Conservation (phyloP, 2,329 filamentous ascomycete genomes). For the Aspergillus aculeatinus region DNA sequence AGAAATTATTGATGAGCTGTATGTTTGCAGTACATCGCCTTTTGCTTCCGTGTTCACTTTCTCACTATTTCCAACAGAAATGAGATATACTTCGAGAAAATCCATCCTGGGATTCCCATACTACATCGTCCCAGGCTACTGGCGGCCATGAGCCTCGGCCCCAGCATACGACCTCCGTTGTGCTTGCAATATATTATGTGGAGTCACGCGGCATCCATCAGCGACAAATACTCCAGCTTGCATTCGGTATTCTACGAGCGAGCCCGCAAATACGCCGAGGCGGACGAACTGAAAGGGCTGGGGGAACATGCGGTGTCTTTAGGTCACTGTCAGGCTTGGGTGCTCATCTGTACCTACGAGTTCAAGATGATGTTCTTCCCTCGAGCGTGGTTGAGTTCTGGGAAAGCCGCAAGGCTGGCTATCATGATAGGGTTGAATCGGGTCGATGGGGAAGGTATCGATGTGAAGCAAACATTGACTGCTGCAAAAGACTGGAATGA, state of each 20-base stretch:
- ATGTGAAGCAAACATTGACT: conserved; percentile 89
- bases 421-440: conserved; percentile 94
- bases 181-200: conserved; percentile 93
- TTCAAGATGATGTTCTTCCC: conserved; percentile 99
- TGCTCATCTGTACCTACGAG: conserved; percentile 77
- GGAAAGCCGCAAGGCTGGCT: conserved; percentile 72
- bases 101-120: conserved; percentile 82
- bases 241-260: conserved; percentile 89
- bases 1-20: conserved; percentile 84
- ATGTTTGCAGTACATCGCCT: conserved; percentile 25
- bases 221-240: conserved; percentile 74
- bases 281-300: conserved; percentile 87
- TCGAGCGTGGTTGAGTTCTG: conserved; percentile 89
- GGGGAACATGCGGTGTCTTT: conserved; percentile 86
- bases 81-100: conserved; percentile 84
- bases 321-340: conserved; percentile 81
- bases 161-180: conserved; percentile 79
- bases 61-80: conserved; percentile 54
- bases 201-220: conserved; percentile 83
- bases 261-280: conserved; percentile 84
- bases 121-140: conserved; percentile 86
- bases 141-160: conserved; percentile 85
- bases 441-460: conserved; percentile 75
- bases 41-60: background rate
- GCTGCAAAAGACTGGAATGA: conserved; percentile 92